Evolutionary conservation across 2,329 filamentous ascomycete species (phyloP).

Genomic region (Ceratocystis variospora): DNA sequence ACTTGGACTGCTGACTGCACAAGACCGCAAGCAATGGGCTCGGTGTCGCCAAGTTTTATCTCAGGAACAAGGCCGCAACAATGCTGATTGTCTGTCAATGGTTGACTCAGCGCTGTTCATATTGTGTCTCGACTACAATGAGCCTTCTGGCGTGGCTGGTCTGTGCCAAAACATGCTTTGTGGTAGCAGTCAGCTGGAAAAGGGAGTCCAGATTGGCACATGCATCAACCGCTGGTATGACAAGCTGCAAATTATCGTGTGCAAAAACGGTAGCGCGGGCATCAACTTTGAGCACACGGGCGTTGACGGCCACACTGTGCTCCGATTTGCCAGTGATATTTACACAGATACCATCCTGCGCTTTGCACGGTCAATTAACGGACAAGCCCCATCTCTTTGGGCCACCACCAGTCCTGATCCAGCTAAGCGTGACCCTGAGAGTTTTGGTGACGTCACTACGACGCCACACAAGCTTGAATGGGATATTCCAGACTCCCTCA

Average conservation of each 20-base stretch:
- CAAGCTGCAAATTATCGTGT: slow-evolving; percentile 97
- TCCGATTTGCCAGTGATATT: slow-evolving; percentile 88
- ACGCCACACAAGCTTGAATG: slow-evolving; percentile 94
- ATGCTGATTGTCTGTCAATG: slow-evolving; percentile 88
- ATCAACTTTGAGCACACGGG: slow-evolving; percentile 99
- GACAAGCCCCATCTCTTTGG: slow-evolving; percentile 83
- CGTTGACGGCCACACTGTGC: slow-evolving; percentile 91
- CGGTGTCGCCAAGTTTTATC: slow-evolving; percentile 77
- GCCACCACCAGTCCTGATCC: slow-evolving; percentile 82
- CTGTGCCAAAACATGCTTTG: slow-evolving; percentile 99
- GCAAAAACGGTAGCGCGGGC: slow-evolving; percentile 93
- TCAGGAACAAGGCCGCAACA: slow-evolving; percentile 76
- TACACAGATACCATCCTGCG: slow-evolving; percentile 96
- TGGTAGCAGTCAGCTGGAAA: slow-evolving; percentile 79
- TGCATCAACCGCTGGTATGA: slow-evolving; percentile 99
- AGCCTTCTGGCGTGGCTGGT: slow-evolving; percentile 64
- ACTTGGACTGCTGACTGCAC: slow-evolving; percentile 82
- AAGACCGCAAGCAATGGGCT: slow-evolving; percentile 94
- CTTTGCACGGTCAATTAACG: slow-evolving; percentile 80
- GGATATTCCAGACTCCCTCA: slow-evolving; percentile 89
- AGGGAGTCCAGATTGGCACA: slow-evolving; percentile 88
- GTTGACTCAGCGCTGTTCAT: slow-evolving; percentile 90
- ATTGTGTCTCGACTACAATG: slow-evolving; percentile 82
- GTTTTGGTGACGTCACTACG: slow-evolving; percentile 84
- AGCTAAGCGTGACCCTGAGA: slow-evolving; percentile 76